phyloP scores from a whole-genome alignment of 371 early-diverging fungal species.

The Mucor saturninus region DNA sequence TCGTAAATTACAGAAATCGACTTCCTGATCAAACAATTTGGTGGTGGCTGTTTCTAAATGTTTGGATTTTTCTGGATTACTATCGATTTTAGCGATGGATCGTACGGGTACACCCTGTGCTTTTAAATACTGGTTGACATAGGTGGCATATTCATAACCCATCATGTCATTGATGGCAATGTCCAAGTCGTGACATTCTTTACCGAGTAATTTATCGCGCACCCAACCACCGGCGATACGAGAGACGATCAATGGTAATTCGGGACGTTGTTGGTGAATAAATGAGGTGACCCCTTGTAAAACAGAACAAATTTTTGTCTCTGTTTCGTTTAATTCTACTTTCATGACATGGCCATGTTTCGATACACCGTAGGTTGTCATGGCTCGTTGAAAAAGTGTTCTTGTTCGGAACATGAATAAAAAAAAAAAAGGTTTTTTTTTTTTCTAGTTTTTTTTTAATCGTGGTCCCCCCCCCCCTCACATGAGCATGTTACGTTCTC shows the following conservation, averaged over 20 bases:
- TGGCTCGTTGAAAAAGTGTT: background rate
- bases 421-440: background rate
- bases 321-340: constrained; percentile 57
- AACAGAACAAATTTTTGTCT: constrained; percentile 65
- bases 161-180: constrained; percentile 95
- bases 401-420: constrained; percentile 16
- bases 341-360: constrained; percentile 44
- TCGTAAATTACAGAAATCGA: constrained; percentile 98
- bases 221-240: constrained; percentile 99
- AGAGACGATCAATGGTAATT: constrained; percentile 65
- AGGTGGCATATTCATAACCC: constrained; percentile 92
- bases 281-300: constrained; percentile 63
- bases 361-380: constrained; percentile 38
- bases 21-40: constrained; percentile 73
- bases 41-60: constrained; percentile 98
- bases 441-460: background rate
- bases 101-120: constrained; percentile 53
- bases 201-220: constrained; percentile 95
- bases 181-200: constrained; percentile 93
- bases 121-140: constrained; percentile 73
- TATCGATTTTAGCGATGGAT: constrained; percentile 82
- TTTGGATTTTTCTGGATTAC: constrained; percentile 97
- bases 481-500: too few species aligned
- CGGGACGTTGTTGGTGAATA: constrained; percentile 54
- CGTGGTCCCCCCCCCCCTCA: too few species aligned